Base-by-base conservation (phyloP, 805 yeast genomes). In the Metschnikowia aberdeeniae region DNA sequence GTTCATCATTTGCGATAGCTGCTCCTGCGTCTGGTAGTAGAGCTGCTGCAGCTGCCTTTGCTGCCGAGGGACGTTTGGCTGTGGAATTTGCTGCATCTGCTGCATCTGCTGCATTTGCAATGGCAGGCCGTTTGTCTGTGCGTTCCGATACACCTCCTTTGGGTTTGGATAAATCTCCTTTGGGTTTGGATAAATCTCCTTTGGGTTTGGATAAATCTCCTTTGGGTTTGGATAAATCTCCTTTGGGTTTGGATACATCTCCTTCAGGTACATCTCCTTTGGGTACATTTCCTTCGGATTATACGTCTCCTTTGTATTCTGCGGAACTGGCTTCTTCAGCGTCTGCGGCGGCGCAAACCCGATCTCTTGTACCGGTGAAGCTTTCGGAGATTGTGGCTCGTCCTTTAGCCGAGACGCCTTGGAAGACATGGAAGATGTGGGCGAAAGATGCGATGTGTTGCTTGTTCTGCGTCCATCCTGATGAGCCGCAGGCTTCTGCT, bases 321-420 rank as follows among this genome's bases (percentile, higher is more conserved):
- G 26, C 12, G 19, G n/a, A 29, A 29, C 6, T 7, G 33, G 6
- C 9, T 37, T 32, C 27, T 28, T 26, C 9, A 27, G 33, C 6
- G 40, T n/a, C n/a, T n/a, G n/a, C 4, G 40, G 34, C 33, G 19
- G 28, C 13, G 30, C 40, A 29, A 37, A 37, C 40, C 13, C 19
- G 11, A 37, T 12, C n/a, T 20, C n/a, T 6, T 30, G n/a, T 9
- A 37, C 29, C 2, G 73, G 74, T 1, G 72, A 66, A 1, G 73
- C 63, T 34, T 62, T 68, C 0, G 76, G 76, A 4, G 72, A 66
- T 38, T 67, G 72, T 1, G 72, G 67, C 43, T 67, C 67, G 14
- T 69, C 74, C 11, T 55, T 48, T 14, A 55, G 54, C 41, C 46
- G 52, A 2, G 70, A 64, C 12, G 63, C 51, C 35, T 58, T 60